phyloP scores from a whole-genome alignment of 495 filamentous ascomycete genomes.

The Venustampulla echinocandica region DNA sequence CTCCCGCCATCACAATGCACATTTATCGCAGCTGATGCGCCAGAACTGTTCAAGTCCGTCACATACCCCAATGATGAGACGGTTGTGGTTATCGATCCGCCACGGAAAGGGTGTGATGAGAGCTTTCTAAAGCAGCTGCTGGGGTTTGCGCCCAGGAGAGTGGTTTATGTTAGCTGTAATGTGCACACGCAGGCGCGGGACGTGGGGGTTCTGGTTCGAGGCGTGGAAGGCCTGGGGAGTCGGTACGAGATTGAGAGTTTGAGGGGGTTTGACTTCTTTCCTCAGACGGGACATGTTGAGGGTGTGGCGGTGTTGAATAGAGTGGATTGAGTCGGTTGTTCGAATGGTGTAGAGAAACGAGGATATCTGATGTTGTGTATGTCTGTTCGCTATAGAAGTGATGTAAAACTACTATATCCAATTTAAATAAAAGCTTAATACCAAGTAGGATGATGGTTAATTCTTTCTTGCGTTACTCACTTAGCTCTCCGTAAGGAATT shows the following conservation, averaged over 20 bases:
- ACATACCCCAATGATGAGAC: constrained; percentile 69
- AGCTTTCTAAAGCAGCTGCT: constrained; percentile 76
- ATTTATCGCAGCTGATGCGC: constrained; percentile 82
- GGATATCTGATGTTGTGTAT: too few relatives aligned
- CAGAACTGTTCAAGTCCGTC: constrained; percentile 66
- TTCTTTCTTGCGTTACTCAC: too few relatives aligned
- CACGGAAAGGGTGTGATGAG: constrained; percentile 87
- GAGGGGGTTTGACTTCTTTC: constrained; percentile 94
- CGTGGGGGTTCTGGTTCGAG: constrained; percentile 64
- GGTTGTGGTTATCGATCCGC: constrained; percentile 85
- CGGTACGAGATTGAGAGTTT: constrained; percentile 87
- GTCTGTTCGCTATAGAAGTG: too few relatives aligned
- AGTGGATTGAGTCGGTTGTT: too few relatives aligned
- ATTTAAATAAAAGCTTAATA: too few relatives aligned
- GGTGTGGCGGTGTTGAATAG: constrained; percentile 74
- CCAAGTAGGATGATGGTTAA: too few relatives aligned
- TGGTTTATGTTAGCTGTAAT: constrained; percentile 95
- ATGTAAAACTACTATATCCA: too few relatives aligned
- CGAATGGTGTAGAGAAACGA: too few relatives aligned
- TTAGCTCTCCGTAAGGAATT: too few relatives aligned
- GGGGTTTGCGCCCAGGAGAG: constrained; percentile 59
- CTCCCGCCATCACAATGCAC: constrained; percentile 48
- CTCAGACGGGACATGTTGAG: constrained; percentile 94
- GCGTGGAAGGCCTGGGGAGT: constrained; percentile 30
- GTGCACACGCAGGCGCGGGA: constrained; percentile 96